Evolutionary conservation across 1,284 basidiomycete species (phyloP).

Genomic region (Apiotrichum porosum): DNA sequence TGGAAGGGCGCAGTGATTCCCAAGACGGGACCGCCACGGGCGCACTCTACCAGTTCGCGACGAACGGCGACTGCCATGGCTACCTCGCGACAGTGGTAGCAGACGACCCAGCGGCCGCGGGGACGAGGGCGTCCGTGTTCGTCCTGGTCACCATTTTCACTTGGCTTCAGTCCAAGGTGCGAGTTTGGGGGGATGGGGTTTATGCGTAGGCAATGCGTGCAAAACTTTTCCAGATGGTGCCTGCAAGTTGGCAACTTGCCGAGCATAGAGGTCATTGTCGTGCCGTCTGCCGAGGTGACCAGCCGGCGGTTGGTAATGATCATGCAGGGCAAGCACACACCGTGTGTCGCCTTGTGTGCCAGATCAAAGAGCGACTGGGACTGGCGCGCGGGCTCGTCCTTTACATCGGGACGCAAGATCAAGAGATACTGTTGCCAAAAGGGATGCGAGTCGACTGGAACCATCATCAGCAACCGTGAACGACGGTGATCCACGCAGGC

Average conservation of each 20-base stretch:
- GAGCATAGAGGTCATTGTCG: constrained; percentile 14
- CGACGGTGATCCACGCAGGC: background rate
- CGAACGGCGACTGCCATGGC: constrained; percentile 9
- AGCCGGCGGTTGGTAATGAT: background rate
- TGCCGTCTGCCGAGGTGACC: background rate
- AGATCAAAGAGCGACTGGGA: background rate
- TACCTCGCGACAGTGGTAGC: constrained; percentile 15
- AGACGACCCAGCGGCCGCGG: constrained; percentile 2
- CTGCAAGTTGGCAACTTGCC: constrained; percentile 22
- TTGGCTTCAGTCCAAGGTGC: constrained; percentile 2
- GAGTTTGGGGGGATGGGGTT: background rate
- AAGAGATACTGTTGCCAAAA: constrained; percentile 25
- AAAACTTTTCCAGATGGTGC: constrained; percentile 15
- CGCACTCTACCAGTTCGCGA: constrained; percentile 12
- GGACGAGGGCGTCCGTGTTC: constrained; percentile 7
- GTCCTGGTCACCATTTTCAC: constrained; percentile 8
- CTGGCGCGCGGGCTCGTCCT: background rate
- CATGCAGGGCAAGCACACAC: constrained; percentile 12
- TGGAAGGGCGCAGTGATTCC: constrained; percentile 8
- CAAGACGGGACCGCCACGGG: constrained; percentile 7
- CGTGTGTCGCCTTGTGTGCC: background rate
- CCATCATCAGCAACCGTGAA: background rate
- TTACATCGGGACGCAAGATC: constrained; percentile 3
- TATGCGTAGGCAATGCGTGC: constrained; percentile 19
- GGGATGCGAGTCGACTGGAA: constrained; percentile 26